A percentile compares a stretch with the other conserved stretches of the same genome.
phyloP scores from a whole-genome alignment of 345 rosid genomes.

The Streptanthus diversifolius region DNA sequence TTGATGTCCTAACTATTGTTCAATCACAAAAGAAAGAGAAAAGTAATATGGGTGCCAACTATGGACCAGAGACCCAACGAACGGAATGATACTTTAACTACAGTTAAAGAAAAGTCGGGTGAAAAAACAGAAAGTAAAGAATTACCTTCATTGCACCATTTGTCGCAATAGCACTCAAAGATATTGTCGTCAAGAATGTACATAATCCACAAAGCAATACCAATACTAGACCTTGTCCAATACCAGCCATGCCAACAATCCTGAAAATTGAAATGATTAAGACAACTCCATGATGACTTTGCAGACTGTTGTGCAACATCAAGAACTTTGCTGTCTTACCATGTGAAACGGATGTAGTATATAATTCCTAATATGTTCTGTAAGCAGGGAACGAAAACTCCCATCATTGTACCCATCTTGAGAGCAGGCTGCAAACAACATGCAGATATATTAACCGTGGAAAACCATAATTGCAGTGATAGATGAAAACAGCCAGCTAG shows the following conservation, averaged over 20 bases:
- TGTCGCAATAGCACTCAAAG: constrained; percentile 98
- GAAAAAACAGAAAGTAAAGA: neutral
- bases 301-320: constrained; percentile 14
- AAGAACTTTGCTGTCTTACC: constrained; percentile 48
- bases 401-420: constrained; percentile 98
- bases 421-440: constrained; percentile 60
- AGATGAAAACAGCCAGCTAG: neutral
- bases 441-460: constrained; percentile 29
- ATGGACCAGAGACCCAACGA: constrained; percentile 15
- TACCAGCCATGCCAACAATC: constrained; percentile 99
- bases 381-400: constrained; percentile 95
- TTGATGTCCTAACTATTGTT: constrained; percentile 5
- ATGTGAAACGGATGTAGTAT: constrained; percentile 94
- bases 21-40: constrained; percentile 3
- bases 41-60: neutral
- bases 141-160: constrained; percentile 99
- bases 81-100: neutral
- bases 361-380: constrained; percentile 98
- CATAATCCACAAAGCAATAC: constrained; percentile 89
- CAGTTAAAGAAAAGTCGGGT: neutral
- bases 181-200: constrained; percentile 88
- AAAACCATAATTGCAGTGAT: constrained; percentile 4
- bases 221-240: constrained; percentile 71
- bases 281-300: constrained; percentile 22
- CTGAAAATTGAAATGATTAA: constrained; percentile 47